Conservation (phyloP, 2,329 filamentous ascomycete species). For the Cadophora sp. region DNA sequence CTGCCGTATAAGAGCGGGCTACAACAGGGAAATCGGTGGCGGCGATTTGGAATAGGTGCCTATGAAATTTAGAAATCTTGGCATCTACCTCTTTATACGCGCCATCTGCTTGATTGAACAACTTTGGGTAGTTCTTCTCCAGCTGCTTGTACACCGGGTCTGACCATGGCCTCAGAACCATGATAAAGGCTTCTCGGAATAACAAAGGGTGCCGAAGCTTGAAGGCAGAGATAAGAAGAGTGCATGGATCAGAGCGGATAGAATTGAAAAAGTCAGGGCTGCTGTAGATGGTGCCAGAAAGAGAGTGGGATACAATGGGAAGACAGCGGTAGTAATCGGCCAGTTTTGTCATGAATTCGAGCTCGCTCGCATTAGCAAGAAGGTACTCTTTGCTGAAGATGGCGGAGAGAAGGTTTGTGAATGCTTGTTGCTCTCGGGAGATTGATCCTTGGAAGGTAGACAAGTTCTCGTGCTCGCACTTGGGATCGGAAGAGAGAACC, state of each 20-base stretch:
- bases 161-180: slow-evolving; percentile 14
- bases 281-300: neutral
- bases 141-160: slow-evolving; percentile 1
- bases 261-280: neutral
- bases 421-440: slow-evolving; percentile 6
- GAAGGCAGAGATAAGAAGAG: neutral
- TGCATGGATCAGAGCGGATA: neutral
- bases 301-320: slow-evolving; percentile 7
- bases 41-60: neutral
- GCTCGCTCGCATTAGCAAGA: neutral
- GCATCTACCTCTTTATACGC: neutral
- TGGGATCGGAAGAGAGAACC: slow-evolving; percentile 10
- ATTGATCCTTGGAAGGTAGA: slow-evolving; percentile 7
- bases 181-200: slow-evolving; percentile 18
- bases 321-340: slow-evolving; percentile 23
- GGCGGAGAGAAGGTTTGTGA: slow-evolving; percentile 25
- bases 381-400: slow-evolving; percentile 25
- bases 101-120: neutral
- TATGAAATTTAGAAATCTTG: neutral
- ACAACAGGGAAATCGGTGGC: neutral
- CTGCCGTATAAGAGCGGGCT: no score
- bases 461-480: neutral
- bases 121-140: neutral
- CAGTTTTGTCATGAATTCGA: slow-evolving; percentile 5
- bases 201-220: slow-evolving; percentile 14